phyloP scores from a whole-genome alignment of 768 basidiomycete genomes.

The Lactifluus echinatus region DNA sequence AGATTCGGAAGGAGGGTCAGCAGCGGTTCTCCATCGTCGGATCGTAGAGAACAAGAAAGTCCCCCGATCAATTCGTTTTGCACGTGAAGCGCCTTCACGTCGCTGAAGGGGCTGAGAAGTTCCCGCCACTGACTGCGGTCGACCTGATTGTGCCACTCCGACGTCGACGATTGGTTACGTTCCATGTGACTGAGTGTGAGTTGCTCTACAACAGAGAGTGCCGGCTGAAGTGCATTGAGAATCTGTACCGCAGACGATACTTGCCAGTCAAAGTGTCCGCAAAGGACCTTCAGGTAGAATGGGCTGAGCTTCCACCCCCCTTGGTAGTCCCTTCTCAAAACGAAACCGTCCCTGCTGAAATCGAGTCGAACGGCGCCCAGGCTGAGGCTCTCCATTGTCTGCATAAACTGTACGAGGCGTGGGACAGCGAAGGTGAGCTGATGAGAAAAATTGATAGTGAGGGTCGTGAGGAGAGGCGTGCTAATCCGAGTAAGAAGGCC shows the following conservation, averaged over 20 bases:
- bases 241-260: background rate
- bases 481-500: background rate
- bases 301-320: background rate
- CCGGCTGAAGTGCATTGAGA: background rate
- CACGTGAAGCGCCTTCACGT: background rate
- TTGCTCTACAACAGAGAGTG: background rate
- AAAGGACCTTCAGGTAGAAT: background rate
- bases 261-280: background rate
- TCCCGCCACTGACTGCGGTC: background rate
- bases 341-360: background rate
- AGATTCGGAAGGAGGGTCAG: background rate
- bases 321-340: background rate
- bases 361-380: background rate
- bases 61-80: background rate
- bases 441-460: background rate
- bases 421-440: background rate
- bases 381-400: background rate
- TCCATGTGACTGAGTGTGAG: background rate
- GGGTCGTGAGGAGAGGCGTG: background rate
- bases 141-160: background rate
- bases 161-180: background rate
- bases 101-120: background rate
- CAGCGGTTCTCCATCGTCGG: background rate
- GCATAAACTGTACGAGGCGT: background rate
- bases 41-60: background rate